These are phyloP conservation scores for Schizophyllum amplum DNA, from an alignment of 1,284 basidiomycete species.

Conservation along the genomic window DNA sequence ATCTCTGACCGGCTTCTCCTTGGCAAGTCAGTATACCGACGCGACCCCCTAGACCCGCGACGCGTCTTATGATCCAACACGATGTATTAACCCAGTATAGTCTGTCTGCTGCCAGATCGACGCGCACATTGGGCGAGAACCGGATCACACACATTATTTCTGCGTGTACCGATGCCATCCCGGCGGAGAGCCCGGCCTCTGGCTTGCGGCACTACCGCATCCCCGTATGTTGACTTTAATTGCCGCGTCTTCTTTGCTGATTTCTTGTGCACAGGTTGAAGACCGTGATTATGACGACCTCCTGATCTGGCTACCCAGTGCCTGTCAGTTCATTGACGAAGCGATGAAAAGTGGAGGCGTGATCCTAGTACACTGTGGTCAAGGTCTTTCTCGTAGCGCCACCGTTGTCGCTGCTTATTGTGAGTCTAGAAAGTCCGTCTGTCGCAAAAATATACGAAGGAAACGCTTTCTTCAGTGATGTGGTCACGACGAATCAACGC, in stretches of 20 bases:
- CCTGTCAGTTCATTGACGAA: slow-evolving; percentile 74
- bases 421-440: slow-evolving; percentile 25
- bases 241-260: background rate
- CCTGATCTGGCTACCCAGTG: slow-evolving; percentile 67
- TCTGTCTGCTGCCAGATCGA: slow-evolving; percentile 62
- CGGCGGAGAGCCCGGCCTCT: slow-evolving; percentile 65
- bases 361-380: slow-evolving; percentile 78
- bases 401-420: slow-evolving; percentile 79
- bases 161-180: slow-evolving; percentile 64
- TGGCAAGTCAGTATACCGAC: slow-evolving; percentile 53
- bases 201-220: slow-evolving; percentile 66
- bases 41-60: slow-evolving; percentile 13
- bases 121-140: slow-evolving; percentile 65
- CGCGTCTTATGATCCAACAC: slow-evolving; percentile 11
- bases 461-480: slow-evolving; percentile 53
- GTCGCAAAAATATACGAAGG: background rate
- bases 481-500: slow-evolving; percentile 46
- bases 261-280: slow-evolving; percentile 32
- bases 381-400: slow-evolving; percentile 77
- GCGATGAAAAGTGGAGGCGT: slow-evolving; percentile 61
- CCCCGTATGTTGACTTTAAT: slow-evolving; percentile 17
- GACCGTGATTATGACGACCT: slow-evolving; percentile 83
- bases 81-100: slow-evolving; percentile 26
- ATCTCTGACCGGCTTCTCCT: slow-evolving; percentile 63
- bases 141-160: slow-evolving; percentile 72